These are phyloP conservation scores for Rhizophagus clarus DNA, from an alignment of 192 early-diverging fungal genomes.

Conservation along the genomic window DNA sequence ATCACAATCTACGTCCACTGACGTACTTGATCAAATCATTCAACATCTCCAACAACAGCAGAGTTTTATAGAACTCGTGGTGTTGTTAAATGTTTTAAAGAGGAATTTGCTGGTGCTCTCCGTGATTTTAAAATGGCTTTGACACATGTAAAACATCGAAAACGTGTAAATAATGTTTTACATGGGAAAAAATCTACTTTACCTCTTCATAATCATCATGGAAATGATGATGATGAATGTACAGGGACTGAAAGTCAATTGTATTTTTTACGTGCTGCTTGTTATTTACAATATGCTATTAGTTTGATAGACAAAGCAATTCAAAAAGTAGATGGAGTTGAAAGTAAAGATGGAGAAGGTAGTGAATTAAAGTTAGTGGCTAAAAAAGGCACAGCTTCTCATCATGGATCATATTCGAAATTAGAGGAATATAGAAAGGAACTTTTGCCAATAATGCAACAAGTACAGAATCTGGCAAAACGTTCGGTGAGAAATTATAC, in stretches of 20 bases:
- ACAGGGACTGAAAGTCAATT: slow-evolving; percentile 28
- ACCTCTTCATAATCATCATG: slow-evolving; percentile 28
- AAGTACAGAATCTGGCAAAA: slow-evolving; percentile 20
- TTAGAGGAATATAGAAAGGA: slow-evolving; percentile 16
- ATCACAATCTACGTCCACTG: slow-evolving; percentile 31
- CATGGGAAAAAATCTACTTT: slow-evolving; percentile 14
- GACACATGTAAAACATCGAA: slow-evolving; percentile 25
- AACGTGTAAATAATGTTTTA: slow-evolving; percentile 29
- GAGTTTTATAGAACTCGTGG: slow-evolving; percentile 30
- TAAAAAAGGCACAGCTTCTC: not conserved
- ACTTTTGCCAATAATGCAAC: slow-evolving; percentile 23
- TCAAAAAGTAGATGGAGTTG: slow-evolving; percentile 28
- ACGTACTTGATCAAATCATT: slow-evolving; percentile 26
- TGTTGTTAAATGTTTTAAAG: slow-evolving; percentile 32
- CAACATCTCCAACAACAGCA: slow-evolving; percentile 23
- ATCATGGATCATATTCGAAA: not conserved
- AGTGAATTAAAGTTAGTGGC: slow-evolving; percentile 9
- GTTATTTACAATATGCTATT: slow-evolving; percentile 31
- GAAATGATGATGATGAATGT: slow-evolving; percentile 22
- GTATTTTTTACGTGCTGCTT: slow-evolving; percentile 28
- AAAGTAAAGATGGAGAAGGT: slow-evolving; percentile 20
- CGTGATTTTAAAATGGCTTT: slow-evolving; percentile 28
- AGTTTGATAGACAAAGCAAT: slow-evolving; percentile 28
- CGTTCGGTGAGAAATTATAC: slow-evolving; percentile 23
- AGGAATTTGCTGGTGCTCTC: slow-evolving; percentile 27